Percentiles rank a stretch among this genome's conserved stretches.
phyloP scores from a whole-genome alignment of 75 land plant species.

The Selaginella tamariscina region DNA sequence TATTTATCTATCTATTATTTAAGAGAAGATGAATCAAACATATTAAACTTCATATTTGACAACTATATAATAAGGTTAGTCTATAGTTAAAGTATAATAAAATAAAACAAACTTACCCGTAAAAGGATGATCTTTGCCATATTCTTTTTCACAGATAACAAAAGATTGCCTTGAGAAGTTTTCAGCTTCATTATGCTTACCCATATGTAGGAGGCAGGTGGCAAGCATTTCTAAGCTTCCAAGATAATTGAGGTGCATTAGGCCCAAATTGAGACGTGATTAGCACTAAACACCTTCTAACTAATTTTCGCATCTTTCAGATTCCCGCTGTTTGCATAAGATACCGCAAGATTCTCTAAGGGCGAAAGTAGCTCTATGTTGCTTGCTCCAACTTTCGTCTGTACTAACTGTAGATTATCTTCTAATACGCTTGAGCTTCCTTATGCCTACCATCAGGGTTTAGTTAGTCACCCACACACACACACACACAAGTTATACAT shows the following conservation, averaged over 20 bases:
- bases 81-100: too few species aligned
- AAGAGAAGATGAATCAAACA: too few species aligned
- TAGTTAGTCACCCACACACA: too few species aligned
- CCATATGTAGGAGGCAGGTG: conserved; percentile 44
- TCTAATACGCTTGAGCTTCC: conserved; percentile 63
- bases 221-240: conserved; percentile 66
- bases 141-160: conserved; percentile 52
- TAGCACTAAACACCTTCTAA: conserved; percentile 44
- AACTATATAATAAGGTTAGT: too few species aligned
- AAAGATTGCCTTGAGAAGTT: conserved; percentile 49
- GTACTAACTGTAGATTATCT: conserved; percentile 48
- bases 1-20: too few species aligned
- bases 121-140: conserved; percentile 43
- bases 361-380: conserved; percentile 55
- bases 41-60: too few species aligned
- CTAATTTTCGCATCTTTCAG: conserved; percentile 52
- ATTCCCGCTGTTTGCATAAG: conserved; percentile 46
- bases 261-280: conserved; percentile 34
- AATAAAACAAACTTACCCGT: too few species aligned
- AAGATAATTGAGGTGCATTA: conserved; percentile 55
- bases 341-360: conserved; percentile 70
- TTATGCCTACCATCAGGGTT: too few species aligned
- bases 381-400: conserved; percentile 45
- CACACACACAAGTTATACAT: too few species aligned
- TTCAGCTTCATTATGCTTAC: conserved; percentile 59